These are phyloP conservation scores for Medicago ruthenica DNA, from an alignment of 306 rosid species.

Conservation along the genomic window DNA sequence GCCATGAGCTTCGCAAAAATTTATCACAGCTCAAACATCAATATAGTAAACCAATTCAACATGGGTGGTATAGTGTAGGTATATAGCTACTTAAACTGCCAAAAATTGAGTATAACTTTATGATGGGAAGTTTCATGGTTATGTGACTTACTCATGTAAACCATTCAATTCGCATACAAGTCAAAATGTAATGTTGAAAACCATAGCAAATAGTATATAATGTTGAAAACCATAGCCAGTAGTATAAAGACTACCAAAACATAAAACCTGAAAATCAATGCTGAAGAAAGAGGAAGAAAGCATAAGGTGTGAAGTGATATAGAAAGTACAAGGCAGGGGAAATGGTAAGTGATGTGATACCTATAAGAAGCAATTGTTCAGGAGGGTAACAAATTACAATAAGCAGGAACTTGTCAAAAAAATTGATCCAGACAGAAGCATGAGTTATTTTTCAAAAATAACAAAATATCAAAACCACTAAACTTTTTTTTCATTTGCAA, in stretches of 20 bases:
- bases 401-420: background rate
- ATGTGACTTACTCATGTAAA: slow-evolving; percentile 21
- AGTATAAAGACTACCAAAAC: background rate
- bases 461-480: slow-evolving; percentile 11
- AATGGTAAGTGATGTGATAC: background rate
- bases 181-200: background rate
- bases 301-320: background rate
- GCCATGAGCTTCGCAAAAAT: too few relatives aligned
- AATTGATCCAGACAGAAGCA: background rate
- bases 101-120: slow-evolving; percentile 6
- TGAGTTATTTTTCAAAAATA: background rate
- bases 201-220: too few relatives aligned
- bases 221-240: background rate
- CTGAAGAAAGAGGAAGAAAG: background rate
- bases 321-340: background rate
- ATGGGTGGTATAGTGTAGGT: too few relatives aligned
- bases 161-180: background rate
- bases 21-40: too few relatives aligned
- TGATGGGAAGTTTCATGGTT: background rate
- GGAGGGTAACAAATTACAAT: background rate
- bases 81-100: background rate
- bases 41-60: too few relatives aligned
- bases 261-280: background rate
- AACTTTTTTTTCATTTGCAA: background rate
- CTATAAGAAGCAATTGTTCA: background rate